Base-by-base conservation (phyloP, 805 yeast genomes). In the Kodamaea neixiangensis region DNA sequence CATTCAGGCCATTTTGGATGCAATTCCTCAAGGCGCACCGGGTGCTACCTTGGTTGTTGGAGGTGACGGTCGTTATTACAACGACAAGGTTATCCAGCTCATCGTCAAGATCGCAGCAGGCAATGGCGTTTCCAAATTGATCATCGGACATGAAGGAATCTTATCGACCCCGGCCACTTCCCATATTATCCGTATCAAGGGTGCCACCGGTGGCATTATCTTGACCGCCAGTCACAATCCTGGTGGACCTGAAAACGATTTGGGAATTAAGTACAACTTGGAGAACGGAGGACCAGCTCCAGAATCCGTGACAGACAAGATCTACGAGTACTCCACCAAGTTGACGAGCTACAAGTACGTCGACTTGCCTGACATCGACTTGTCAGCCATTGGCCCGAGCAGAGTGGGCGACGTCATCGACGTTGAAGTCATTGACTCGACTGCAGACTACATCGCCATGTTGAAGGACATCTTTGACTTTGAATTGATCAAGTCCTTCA, bases 241-340 rank as follows among this genome's bases (percentile, higher is more conserved):
- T 14, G 99, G 99, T 67, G 97, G 98, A 7, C 97, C 97, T 51
- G 72, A 78, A 21, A 85, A 88, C 57, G 99, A 93, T 67, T 79
- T 91, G 66, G 99, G 99, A 49, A 93, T 93, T 76, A 93, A 93
- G 75, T 94, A 94, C 76, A 94, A 93, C 70, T 76, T 94, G 68
- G 81, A 88, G 56, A 93, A 93, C 65, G 99, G 99, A 58, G 99
- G 97, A 2, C 99, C 99, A 39, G 98, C 98, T 9, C 99, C 99
- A 10, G 99, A 93, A 69, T 73, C 87, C 13, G 96, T 94, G 53
- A 93, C 99, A 10, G 81, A 93, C 73, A 82, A 85, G 68, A 94
- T 93, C 64, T 94, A 73, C 74, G 92, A 83, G 52, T 77, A 74
- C 22, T 82, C 96, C 17, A 80, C 78, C 64, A 62, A 69, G 38